Base-by-base conservation (phyloP, 2,329 filamentous ascomycete species). In the Pseudomassariella vexata region DNA sequence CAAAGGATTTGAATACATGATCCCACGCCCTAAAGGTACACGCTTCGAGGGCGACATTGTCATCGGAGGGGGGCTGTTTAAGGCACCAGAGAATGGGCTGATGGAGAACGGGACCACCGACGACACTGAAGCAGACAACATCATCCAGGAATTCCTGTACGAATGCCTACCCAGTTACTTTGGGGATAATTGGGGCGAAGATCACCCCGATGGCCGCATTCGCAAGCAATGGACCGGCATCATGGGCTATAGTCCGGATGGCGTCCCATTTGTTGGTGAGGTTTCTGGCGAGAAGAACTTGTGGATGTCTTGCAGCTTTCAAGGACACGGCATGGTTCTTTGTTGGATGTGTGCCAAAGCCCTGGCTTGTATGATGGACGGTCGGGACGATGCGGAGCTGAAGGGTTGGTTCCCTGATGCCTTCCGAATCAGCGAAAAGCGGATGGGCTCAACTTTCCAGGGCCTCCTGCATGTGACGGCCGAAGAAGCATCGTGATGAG, bases 271-370 rank as follows among this genome's bases (percentile, higher is more conserved):
- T 26, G 65, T 77, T 1, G 73, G 73, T 1, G 53, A 60, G 37
- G 53, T 74, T 35, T 62, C 63, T 3, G 60, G 50, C 0, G 51
- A 64, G 24, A 41, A 57, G 65, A 30, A 67, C 1, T 46, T 82
- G 15, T 79, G 70, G 63, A 57, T 78, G 1, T 63, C 66, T 19
- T 73, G 70, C 3, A 68, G 73, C 5, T 82, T 82, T 41, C 78
- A 79, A 41, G 79, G 79, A 1, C 76, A 82, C 49, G 76, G 77
- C 0, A 82, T 82, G 79, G 77, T 77, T 2, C 52, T 76, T 19
- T 75, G 74, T 34, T 71, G 76, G 58, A 70, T 76, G 49, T 71
- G 68, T 18, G 76, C 76, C 0, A 65, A 69, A 42, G 78, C 69
- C 0, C 44, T 82, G 36, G 70, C 66, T 2, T 55, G 59, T 19